Conservation (phyloP, 129 eudicot genomes). For the Lactuca sativa region DNA sequence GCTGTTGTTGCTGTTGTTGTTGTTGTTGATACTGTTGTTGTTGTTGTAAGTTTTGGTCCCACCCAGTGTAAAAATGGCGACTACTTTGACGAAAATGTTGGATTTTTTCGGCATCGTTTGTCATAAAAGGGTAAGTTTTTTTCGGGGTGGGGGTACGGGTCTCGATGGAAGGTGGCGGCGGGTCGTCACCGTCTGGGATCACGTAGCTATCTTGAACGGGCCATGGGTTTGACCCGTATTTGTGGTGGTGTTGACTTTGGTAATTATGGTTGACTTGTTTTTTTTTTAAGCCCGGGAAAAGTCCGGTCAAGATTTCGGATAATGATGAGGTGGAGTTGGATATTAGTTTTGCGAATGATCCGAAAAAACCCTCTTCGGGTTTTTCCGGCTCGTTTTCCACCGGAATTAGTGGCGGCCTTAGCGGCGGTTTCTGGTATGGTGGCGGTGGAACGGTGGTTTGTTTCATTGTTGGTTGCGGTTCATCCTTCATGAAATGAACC, state of each 20-base stretch:
- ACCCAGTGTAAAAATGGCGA: constrained; percentile 73
- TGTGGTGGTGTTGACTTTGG: constrained; percentile 47
- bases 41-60: constrained; percentile 50
- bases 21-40: constrained; percentile 29
- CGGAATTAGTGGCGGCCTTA: constrained; percentile 81
- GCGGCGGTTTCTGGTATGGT: constrained; percentile 52
- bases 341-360: constrained; percentile 61
- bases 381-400: constrained; percentile 65
- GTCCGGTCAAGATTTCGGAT: constrained; percentile 55
- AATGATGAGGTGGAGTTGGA: constrained; percentile 53
- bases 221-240: constrained; percentile 54
- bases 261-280: constrained; percentile 32
- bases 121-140: constrained; percentile 87
- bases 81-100: constrained; percentile 91
- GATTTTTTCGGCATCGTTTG: constrained; percentile 86
- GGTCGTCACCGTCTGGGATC: constrained; percentile 73
- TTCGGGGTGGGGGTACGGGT: constrained; percentile 83
- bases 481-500: constrained; percentile 39
- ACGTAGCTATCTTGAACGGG: constrained; percentile 87
- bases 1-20: constrained; percentile 56
- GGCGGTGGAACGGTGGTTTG: constrained; percentile 36
- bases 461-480: constrained; percentile 30
- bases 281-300: constrained; percentile 59
- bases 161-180: constrained; percentile 86
- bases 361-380: constrained; percentile 77